phyloP scores from a whole-genome alignment of 495 filamentous ascomycete genomes.

The Neurospora tetrasperma region DNA sequence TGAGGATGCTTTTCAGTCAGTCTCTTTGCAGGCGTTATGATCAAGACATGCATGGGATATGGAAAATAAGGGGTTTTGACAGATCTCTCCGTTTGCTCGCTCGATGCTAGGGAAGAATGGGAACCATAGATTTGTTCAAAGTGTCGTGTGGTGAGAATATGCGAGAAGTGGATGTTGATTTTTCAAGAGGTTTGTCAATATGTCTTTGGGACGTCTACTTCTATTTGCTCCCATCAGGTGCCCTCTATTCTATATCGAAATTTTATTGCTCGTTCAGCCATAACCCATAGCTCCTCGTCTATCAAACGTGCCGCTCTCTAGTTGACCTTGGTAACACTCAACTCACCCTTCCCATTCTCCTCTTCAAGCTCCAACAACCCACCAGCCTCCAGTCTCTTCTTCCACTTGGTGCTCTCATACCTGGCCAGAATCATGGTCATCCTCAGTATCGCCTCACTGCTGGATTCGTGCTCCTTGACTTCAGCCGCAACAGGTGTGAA shows the following conservation, averaged over 20 bases:
- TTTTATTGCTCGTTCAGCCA: not conserved
- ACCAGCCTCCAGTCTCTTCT: constrained; percentile 62
- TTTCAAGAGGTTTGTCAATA: not conserved
- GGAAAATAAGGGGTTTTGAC: not conserved
- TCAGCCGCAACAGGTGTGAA: constrained; percentile 51
- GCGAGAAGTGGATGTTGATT: not conserved
- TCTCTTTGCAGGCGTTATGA: not conserved
- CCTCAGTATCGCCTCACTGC: constrained; percentile 44
- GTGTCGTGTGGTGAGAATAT: not conserved
- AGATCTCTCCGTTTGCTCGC: not conserved
- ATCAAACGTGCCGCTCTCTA: not conserved
- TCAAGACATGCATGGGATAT: not conserved
- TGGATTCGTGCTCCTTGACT: constrained; percentile 36
- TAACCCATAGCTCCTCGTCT: not conserved
- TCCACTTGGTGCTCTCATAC: constrained; percentile 82
- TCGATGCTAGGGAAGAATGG: not conserved
- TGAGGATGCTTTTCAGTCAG: not conserved
- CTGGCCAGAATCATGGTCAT: constrained; percentile 80
- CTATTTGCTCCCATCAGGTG: not conserved
- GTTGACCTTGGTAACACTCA: constrained; percentile 36
- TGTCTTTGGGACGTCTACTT: not conserved
- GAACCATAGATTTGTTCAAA: not conserved
- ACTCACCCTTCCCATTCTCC: constrained; percentile 20
- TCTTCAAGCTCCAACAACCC: constrained; percentile 45
- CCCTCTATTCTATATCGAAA: not conserved